phyloP scores from a whole-genome alignment of 768 basidiomycete genomes.

The Serpula lacrymans region DNA sequence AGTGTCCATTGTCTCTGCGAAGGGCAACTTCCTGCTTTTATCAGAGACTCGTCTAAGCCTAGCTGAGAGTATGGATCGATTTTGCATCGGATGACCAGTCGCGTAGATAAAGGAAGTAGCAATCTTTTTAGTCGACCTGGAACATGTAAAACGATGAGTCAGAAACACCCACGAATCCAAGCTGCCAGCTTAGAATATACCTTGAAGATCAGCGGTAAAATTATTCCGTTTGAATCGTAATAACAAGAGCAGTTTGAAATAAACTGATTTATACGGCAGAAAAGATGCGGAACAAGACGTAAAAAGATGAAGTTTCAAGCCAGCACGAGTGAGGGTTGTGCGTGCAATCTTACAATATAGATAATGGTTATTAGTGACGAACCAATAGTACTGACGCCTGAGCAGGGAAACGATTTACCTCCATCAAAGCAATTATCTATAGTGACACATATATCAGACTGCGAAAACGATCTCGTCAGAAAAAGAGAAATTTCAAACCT shows the following conservation, averaged over 20 bases:
- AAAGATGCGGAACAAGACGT: constrained; percentile 39
- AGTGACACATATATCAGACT: constrained; percentile 6
- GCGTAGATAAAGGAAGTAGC: constrained; percentile 30
- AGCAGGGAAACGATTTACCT: constrained; percentile 36
- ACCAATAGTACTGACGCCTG: constrained; percentile 1
- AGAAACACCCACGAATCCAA: constrained; percentile 2
- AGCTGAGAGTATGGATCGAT: constrained; percentile 29
- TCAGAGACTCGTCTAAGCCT: constrained; percentile 31
- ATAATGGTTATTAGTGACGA: background rate
- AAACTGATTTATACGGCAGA: constrained; percentile 42
- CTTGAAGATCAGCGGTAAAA: constrained; percentile 24
- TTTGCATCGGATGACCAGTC: constrained; percentile 24
- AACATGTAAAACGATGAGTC: background rate
- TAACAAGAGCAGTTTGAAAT: constrained; percentile 45
- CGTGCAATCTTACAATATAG: constrained; percentile 41
- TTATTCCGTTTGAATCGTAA: constrained; percentile 31
- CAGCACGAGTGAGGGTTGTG: constrained; percentile 40
- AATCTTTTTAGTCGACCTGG: constrained; percentile 30
- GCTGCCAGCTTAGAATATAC: constrained; percentile 13
- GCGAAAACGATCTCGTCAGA: background rate
- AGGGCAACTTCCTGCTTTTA: constrained; percentile 4
- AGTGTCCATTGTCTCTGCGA: background rate
- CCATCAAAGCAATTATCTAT: constrained; percentile 47
- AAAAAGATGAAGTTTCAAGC: constrained; percentile 44
- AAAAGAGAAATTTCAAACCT: constrained; percentile 12